Evolutionary conservation across 306 rosid genomes (phyloP), one percentile per base, ranked within the genome.

Genomic region (Pterocarpus santalinus): DNA sequence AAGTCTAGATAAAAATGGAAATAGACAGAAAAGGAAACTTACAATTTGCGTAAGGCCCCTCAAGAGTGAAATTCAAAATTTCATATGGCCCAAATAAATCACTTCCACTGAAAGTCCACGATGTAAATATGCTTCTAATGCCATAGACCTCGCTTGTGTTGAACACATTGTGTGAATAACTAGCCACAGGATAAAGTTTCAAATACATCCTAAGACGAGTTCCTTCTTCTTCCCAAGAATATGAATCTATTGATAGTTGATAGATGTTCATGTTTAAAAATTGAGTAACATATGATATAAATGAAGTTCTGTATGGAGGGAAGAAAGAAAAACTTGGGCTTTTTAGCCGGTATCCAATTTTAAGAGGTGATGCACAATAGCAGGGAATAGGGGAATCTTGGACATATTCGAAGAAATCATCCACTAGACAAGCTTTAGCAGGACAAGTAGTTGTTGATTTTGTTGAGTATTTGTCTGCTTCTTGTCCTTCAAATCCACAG

Each of bases 311-410:
- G 81, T 87, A 81, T 34, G 96, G 99, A 75, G 81, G 73, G 73
- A 95, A 93, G 87, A 90, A 88, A 33, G 91, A 87, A 85, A 95
- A 93, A 82, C 99, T 92, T 2, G 98, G 99, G 65, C 99, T 95
- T 86, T 95, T 95, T 52, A 95, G 92, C 78, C 98, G 90, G 81
- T 95, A 95, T 61, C 89, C 90, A 69, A 95, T 69, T 79, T 85
- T 85, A 38, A 95, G 80, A 39, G 99, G 99, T 57, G 89, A 83
- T 57, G 97, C 94, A 81, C 99, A 95, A 80, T 64, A 86, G 89
- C 99, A 95, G 28, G 33, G 81, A 68, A 34, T 66, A 38, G 90
- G 87, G 34, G 93, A 85, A 55, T 76, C 72, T 46, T 89, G 88
- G 9, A 81, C 90, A 67, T 70, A 88, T 93, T 95, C 98, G 55